A percentile compares a stretch with the other conserved stretches of the same genome.
Evolutionary conservation across 2,329 filamentous ascomycete genomes (phyloP).

Genomic region (Macrophomina pseudophaseolina): DNA sequence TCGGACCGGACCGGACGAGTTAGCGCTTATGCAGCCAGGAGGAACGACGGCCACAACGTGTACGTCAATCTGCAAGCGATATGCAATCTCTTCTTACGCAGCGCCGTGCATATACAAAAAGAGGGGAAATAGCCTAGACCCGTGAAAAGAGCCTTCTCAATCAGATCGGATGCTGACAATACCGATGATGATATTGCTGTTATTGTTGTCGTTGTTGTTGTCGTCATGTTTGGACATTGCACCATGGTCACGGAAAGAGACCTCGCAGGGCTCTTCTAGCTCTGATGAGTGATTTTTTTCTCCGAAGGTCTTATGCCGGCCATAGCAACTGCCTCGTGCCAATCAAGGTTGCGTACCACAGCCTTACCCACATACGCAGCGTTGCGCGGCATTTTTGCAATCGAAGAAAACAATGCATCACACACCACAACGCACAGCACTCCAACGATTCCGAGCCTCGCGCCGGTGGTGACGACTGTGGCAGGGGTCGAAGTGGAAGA

Average conservation of each 20-base stretch:
- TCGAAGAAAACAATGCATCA: not conserved
- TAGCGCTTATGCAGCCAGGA: not conserved
- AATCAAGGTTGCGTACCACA: not conserved
- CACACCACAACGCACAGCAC: not conserved
- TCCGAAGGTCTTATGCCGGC: not conserved
- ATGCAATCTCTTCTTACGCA: not conserved
- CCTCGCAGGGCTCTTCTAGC: not conserved
- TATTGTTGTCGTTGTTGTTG: not conserved
- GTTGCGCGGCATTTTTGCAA: not conserved
- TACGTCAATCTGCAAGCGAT: constrained; percentile 5
- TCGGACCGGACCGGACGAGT: not conserved
- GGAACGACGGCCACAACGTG: not conserved
- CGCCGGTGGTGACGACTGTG: not conserved
- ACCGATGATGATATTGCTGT: not conserved
- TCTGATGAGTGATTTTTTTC: not conserved
- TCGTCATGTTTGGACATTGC: not conserved
- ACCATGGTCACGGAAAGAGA: not conserved
- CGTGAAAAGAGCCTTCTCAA: not conserved
- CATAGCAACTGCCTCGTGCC: not conserved
- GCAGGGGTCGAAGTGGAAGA: not conserved
- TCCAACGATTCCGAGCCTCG: not conserved
- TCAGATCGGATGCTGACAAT: not conserved
- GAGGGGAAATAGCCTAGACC: constrained; percentile 8
- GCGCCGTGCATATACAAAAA: not conserved
- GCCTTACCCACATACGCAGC: not conserved